Conservation (phyloP, 352 stramenopile genomes). For the Globisporangium yorkense region DNA sequence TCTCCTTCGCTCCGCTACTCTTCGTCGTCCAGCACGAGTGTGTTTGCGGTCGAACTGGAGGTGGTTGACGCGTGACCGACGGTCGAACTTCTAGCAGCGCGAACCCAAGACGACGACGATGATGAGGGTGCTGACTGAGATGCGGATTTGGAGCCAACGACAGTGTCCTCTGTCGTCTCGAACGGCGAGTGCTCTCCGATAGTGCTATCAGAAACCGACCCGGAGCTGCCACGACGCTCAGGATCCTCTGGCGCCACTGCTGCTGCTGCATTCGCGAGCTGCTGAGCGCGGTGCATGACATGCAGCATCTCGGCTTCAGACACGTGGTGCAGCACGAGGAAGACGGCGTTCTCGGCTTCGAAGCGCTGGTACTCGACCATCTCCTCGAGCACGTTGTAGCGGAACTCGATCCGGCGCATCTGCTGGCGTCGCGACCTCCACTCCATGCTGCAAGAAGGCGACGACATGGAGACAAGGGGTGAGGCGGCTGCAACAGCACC, state of each 20-base stretch:
- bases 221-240: background rate
- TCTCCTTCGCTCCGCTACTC: constrained; percentile 1
- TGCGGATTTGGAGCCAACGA: background rate
- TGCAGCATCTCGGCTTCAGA: constrained; percentile 55
- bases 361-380: constrained; percentile 57
- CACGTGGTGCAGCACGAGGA: constrained; percentile 59
- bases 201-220: background rate
- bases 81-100: background rate
- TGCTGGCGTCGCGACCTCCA: constrained; percentile 46
- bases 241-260: background rate
- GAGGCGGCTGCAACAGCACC: background rate
- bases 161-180: background rate
- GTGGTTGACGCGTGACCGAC: background rate
- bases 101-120: background rate
- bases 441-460: constrained; percentile 20
- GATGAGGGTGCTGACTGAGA: background rate
- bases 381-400: constrained; percentile 69
- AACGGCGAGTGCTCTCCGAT: background rate
- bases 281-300: constrained; percentile 40
- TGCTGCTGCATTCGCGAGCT: constrained; percentile 5
- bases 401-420: constrained; percentile 48
- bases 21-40: constrained; percentile 14
- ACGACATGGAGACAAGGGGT: background rate
- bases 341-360: constrained; percentile 51
- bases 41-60: background rate